Base-by-base conservation (phyloP, 495 filamentous ascomycete genomes). In the Aspergillus asperescens region DNA sequence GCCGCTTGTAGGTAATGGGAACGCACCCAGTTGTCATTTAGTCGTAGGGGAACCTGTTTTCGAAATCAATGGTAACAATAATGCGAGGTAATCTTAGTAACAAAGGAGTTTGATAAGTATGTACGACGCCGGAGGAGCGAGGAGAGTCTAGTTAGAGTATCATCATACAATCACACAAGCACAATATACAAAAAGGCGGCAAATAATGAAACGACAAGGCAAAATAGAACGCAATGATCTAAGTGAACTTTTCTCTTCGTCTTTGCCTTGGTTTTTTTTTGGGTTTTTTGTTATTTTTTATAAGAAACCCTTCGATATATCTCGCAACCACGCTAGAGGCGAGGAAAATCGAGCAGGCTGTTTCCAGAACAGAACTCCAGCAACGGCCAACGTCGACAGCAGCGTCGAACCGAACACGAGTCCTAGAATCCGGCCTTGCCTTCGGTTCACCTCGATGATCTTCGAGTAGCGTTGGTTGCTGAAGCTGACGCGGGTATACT, bases 401-500 rank as follows among this genome's bases (percentile, higher is more conserved):
- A 68, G 35, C 12, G 62, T 65, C 3, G 66, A 66, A 4, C 57
- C 61, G 18, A 75, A 35, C 20, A 64, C 62, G 15, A 63, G 18
- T 13, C 67, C 66, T 38, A 90, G 66, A 9, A 89, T 64, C 52
- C 65, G 66, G 5, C 85, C 84, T 68, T 99, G 93, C 40, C 76
- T 67, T 40, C 81, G 76, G 41, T 83, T 85, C 51, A 77, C 80
- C 25, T 68, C 73, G 22, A 87, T 74, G 3, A 97, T 87, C 54
- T 94, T 87, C 2, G 84, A 87, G 63, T 99, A 99, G 24, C 88
- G 74, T 72, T 93, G 84, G 58, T 94, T 95, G 24, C 87, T 86
- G 66, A 97, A 98, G 55, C 89, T 94, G 19, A 98, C 84, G 13
- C 92, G 75, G n/a, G 83, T 81, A 61, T 98, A 98, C 73, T 96